A percentile compares a stretch with the other conserved stretches of the same genome.
These are phyloP conservation scores for Talaromyces thailandensis DNA, from an alignment of 495 filamentous ascomycete species.

Conservation along the genomic window DNA sequence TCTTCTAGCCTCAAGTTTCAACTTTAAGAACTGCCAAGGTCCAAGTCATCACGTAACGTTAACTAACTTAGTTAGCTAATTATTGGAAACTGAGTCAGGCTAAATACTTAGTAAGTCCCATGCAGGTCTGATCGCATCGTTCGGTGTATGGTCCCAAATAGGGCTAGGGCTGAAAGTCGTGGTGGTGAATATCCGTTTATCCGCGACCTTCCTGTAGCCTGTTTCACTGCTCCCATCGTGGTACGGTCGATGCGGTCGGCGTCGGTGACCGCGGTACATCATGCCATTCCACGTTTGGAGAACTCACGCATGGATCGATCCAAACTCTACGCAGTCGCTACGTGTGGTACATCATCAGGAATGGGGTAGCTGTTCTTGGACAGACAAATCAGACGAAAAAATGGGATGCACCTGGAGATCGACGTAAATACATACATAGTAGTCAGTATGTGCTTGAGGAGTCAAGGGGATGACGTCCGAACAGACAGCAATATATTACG, in stretches of 20 bases:
- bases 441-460: too few relatives aligned
- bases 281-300: neutral
- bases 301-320: neutral
- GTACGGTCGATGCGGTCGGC: neutral
- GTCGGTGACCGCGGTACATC: neutral
- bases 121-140: neutral
- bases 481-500: neutral
- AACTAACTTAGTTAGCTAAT: too few relatives aligned
- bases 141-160: neutral
- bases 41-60: neutral
- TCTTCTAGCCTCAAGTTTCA: neutral
- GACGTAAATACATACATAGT: neutral
- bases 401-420: neutral
- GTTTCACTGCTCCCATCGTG: neutral
- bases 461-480: neutral
- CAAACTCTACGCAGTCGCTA: too few relatives aligned
- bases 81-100: neutral
- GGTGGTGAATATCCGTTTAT: neutral
- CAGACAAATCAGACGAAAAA: neutral
- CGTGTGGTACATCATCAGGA: too few relatives aligned
- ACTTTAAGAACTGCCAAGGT: neutral
- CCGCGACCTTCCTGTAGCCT: neutral
- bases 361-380: too few relatives aligned
- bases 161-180: neutral
- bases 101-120: neutral